phyloP scores from a whole-genome alignment of 108 stramenopile genomes.

The Parietichytrium sp. region DNA sequence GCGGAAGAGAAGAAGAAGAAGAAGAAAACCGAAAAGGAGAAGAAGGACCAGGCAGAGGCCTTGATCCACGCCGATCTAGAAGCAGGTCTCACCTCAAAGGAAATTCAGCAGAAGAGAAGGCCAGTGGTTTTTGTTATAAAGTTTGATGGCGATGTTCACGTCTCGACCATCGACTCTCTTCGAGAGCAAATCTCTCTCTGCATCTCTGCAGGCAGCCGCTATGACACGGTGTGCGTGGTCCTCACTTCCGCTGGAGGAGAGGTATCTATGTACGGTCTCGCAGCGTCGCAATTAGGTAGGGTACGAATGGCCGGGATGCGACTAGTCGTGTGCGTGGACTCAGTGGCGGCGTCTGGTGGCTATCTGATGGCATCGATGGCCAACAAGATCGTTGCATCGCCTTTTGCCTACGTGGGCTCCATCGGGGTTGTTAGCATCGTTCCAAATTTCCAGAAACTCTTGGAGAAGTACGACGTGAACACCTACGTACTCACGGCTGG shows the following conservation, averaged over 20 bases:
- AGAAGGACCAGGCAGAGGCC: neutral
- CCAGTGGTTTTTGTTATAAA: neutral
- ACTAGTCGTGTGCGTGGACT: conserved; percentile 50
- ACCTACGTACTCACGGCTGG: conserved; percentile 46
- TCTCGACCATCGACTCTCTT: conserved; percentile 13
- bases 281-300: conserved; percentile 24
- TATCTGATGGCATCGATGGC: conserved; percentile 60
- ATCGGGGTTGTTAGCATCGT: conserved; percentile 46
- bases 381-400: conserved; percentile 47
- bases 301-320: conserved; percentile 34
- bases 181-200: conserved; percentile 29
- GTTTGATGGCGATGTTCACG: conserved; percentile 31
- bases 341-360: conserved; percentile 52
- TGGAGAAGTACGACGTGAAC: conserved; percentile 42
- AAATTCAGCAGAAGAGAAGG: neutral
- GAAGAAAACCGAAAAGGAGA: neutral
- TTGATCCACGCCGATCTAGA: neutral
- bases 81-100: neutral
- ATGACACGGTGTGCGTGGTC: conserved; percentile 43
- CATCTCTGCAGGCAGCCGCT: neutral
- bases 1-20: conserved; percentile 5
- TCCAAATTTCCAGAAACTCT: conserved; percentile 42
- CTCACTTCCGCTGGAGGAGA: conserved; percentile 45
- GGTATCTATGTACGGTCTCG: conserved; percentile 51
- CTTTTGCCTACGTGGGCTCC: conserved; percentile 56